These are phyloP conservation scores for Polytrichum formosum DNA, from an alignment of 225 moss, liverwort and hornwort species.

Conservation along the genomic window DNA sequence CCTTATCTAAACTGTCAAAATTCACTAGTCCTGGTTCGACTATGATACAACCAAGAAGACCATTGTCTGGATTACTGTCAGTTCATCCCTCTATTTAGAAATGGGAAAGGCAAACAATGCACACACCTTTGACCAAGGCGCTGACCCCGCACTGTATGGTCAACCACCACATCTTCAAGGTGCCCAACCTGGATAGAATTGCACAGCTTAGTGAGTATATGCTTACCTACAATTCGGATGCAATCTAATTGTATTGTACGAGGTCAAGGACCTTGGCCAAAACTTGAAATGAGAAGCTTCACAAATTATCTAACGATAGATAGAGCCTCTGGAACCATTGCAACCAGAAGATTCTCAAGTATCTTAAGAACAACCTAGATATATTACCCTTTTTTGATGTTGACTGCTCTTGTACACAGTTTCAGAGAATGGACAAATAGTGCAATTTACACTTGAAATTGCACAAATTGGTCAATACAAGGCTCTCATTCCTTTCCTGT, in stretches of 20 bases:
- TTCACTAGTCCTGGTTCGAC: neutral
- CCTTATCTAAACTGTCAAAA: neutral
- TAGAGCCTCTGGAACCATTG: neutral
- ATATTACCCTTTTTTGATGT: no score
- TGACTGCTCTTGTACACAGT: no score
- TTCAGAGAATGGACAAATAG: no score
- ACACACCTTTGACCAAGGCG: constrained; percentile 81
- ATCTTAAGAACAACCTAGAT: no score
- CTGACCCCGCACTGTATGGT: constrained; percentile 66
- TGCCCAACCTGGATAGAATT: constrained; percentile 63
- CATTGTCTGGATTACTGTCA: neutral
- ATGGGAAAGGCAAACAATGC: neutral
- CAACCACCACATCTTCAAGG: constrained; percentile 93
- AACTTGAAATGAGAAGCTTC: no score
- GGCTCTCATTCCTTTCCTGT: no score
- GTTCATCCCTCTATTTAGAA: neutral
- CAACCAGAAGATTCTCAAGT: neutral
- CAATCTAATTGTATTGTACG: neutral
- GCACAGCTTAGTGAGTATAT: neutral
- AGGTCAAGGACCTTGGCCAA: neutral
- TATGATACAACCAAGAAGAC: neutral
- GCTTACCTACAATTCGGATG: no score
- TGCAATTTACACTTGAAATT: no score
- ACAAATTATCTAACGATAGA: no score
- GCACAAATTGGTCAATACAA: no score